Base-by-base conservation (phyloP, 2,329 filamentous ascomycete species). In the Xylariaceae sp. region DNA sequence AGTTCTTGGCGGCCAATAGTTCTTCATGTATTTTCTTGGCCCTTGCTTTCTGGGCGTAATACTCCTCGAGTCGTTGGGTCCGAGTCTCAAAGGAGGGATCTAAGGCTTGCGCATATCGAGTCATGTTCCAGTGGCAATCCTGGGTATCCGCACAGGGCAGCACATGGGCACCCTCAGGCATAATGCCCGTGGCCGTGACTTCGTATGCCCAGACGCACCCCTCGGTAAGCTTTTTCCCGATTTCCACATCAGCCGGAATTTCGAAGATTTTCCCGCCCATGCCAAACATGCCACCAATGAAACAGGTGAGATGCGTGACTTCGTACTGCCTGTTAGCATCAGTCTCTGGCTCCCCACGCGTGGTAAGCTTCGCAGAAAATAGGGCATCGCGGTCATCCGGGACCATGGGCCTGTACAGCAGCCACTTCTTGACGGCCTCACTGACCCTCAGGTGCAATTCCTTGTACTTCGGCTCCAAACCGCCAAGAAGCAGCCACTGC, bases 401-500 rank as follows among this genome's bases (percentile, higher is more conserved):
- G 17, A 85, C 82, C 84, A 94, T 88, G 0, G 92, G 91, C 4
- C 88, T 82, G 74, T 85, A 96, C 59, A 96, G 83, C 8, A 96
- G 79, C 72, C 89, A 82, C 64, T 90, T 80, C 65, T 88, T 88
- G 42, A 88, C 83, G 0, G 85, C 85, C 4, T 87, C 82, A 35
- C 87, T 82, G 3, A 85, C 82, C 58, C 82, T 83, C 59, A 87
- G 79, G 70, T 95, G 91, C 74, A 96, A 82, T 17, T 80, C 81
- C 62, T 81, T 78, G 72, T 95, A 95, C 70, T 91, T 89, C 35
- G 80, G 75, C 63, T 87, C 84, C 1, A 86, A 78, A 0, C 91
- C 92, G 59, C 90, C 89, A 1, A 96, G 82, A 4, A 96, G 81
- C 10, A 94, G 75, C 69, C 88, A 88, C 76, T 92, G 78, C 70